Percentiles rank a stretch among this genome's conserved stretches.
These are phyloP conservation scores for Termitomyces sp. DNA, from an alignment of 768 basidiomycete genomes.

Conservation along the genomic window DNA sequence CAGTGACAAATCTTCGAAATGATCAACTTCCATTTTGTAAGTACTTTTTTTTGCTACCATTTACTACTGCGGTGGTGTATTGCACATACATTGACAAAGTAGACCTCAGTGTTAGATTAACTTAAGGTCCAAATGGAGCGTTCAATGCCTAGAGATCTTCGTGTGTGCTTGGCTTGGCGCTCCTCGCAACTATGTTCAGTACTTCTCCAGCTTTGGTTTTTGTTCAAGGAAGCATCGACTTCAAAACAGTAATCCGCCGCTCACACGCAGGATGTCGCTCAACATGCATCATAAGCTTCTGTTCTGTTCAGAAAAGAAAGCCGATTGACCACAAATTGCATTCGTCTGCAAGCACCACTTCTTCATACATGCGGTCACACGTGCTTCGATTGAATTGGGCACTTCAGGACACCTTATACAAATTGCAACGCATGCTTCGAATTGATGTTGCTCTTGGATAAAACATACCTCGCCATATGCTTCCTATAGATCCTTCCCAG, in stretches of 20 bases:
- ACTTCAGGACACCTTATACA: neutral
- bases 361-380: neutral
- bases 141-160: neutral
- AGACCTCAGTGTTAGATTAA: neutral
- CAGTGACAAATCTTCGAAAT: slow-evolving; percentile 13
- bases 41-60: neutral
- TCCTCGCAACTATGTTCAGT: neutral
- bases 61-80: neutral
- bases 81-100: neutral
- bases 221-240: neutral
- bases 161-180: neutral
- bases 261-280: neutral
- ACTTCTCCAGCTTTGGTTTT: neutral
- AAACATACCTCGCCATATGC: slow-evolving; percentile 4
- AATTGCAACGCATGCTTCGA: neutral
- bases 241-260: neutral
- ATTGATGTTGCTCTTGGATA: neutral
- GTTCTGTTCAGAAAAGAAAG: neutral
- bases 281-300: neutral
- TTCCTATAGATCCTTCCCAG: neutral
- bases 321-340: neutral
- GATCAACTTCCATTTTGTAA: neutral
- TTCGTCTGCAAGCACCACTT: neutral
- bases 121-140: neutral
- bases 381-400: neutral